phyloP scores from a whole-genome alignment of 768 basidiomycete species.

The Leccinum broughii region DNA sequence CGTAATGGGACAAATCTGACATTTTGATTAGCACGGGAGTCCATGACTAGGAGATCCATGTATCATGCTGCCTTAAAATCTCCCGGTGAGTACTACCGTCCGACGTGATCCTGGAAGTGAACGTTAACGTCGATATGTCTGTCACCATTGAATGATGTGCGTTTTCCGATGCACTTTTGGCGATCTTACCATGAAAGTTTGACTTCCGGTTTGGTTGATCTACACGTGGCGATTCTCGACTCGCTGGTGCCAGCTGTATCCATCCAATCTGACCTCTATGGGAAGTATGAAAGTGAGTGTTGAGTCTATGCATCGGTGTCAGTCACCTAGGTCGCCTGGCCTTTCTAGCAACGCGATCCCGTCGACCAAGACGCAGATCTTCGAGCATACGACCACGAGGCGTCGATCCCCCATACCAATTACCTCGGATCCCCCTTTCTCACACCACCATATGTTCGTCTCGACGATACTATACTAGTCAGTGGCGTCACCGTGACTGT shows the following conservation, averaged over 20 bases:
- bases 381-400: neutral
- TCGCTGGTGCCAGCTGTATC: neutral
- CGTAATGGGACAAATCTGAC: neutral
- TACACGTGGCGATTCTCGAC: neutral
- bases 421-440: neutral
- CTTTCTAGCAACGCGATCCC: neutral
- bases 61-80: too few relatives aligned
- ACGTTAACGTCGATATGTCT: neutral
- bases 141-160: neutral
- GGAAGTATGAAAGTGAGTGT: neutral
- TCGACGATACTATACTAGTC: neutral
- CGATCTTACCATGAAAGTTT: neutral
- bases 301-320: neutral
- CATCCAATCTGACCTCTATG: neutral
- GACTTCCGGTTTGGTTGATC: neutral
- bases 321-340: neutral
- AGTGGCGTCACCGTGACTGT: neutral
- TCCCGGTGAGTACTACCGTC: neutral
- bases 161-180: neutral
- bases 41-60: too few relatives aligned
- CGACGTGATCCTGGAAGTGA: neutral
- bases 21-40: too few relatives aligned
- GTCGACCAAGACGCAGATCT: neutral
- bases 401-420: neutral
- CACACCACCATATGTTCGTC: neutral